Evolutionary conservation across 768 basidiomycete genomes (phyloP).

Genomic region (Xerocomellus dryophilus): DNA sequence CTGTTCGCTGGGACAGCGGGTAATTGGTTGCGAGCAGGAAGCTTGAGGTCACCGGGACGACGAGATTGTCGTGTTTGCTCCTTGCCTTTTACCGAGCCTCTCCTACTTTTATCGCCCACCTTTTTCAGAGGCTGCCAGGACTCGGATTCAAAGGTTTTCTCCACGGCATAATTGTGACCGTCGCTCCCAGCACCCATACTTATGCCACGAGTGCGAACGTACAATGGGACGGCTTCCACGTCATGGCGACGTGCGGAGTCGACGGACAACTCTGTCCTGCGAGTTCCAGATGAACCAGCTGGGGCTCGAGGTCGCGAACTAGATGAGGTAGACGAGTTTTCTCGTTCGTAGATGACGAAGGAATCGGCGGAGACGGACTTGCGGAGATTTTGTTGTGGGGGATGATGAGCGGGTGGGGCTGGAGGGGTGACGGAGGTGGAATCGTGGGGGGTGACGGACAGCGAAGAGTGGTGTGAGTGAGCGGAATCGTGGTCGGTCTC

Average conservation of each 20-base stretch:
- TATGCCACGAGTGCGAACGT: conserved; percentile 50
- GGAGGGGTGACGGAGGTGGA: conserved; percentile 42
- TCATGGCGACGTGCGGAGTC: conserved; percentile 27
- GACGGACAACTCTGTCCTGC: conserved; percentile 27
- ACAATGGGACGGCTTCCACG: conserved; percentile 29
- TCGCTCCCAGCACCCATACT: conserved; percentile 52
- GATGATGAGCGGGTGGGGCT: conserved; percentile 16
- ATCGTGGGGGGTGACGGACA: conserved; percentile 39
- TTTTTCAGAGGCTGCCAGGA: conserved; percentile 44
- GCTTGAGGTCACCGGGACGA: conserved; percentile 59
- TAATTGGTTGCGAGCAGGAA: conserved; percentile 52
- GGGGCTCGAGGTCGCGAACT: conserved; percentile 38
- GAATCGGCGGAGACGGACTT: conserved; percentile 81
- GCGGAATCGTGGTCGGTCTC: conserved; percentile 23
- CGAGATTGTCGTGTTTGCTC: conserved; percentile 42
- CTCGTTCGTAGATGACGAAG: conserved; percentile 49
- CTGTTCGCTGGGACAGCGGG: conserved; percentile 31
- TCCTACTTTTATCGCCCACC: conserved; percentile 43
- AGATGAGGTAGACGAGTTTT: conserved; percentile 29
- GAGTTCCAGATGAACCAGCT: conserved; percentile 34
- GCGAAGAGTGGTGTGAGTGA: conserved; percentile 22
- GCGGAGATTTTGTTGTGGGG: conserved; percentile 43
- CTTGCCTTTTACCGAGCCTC: conserved; percentile 46
- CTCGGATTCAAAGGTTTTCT: conserved; percentile 53
- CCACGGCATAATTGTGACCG: conserved; percentile 36